A percentile compares a stretch with the other conserved stretches of the same genome.
Conservation (phyloP, 306 rosid genomes). For the Alnus glutinosa region DNA sequence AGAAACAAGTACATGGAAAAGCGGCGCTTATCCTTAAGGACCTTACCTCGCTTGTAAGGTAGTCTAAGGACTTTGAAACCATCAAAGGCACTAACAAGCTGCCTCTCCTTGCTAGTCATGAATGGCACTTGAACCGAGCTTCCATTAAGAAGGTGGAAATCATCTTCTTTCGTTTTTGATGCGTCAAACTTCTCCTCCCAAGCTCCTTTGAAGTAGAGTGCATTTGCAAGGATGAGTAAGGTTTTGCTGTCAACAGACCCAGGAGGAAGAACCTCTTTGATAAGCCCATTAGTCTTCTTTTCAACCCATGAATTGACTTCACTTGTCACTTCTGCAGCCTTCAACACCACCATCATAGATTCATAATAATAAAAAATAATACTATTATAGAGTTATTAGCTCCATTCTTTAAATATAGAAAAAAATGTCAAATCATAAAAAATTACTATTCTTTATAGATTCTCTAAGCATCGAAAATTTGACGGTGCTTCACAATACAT, state of each 20-base stretch:
- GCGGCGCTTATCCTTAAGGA: conserved; percentile 43
- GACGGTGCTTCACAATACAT: too few relatives aligned
- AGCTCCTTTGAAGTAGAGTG: conserved; percentile 75
- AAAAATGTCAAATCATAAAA: too few relatives aligned
- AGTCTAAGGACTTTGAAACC: conserved; percentile 72
- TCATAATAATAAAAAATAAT: too few relatives aligned
- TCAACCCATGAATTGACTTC: conserved; percentile 79
- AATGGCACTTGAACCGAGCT: conserved; percentile 62
- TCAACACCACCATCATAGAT: too few relatives aligned
- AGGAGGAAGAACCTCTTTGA: conserved; percentile 59
- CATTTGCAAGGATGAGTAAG: conserved; percentile 57
- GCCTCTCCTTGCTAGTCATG: conserved; percentile 63
- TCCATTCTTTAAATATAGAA: too few relatives aligned
- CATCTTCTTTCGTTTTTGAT: conserved; percentile 46
- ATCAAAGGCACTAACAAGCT: conserved; percentile 43
- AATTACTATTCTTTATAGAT: too few relatives aligned
- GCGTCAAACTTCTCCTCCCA: conserved; percentile 67
- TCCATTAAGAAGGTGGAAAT: conserved; percentile 63
- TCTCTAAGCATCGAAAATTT: too few relatives aligned
- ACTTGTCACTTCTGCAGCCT: conserved; percentile 48
- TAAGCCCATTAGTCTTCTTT: conserved; percentile 66
- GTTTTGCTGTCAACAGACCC: conserved; percentile 51
- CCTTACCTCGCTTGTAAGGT: conserved; percentile 51
- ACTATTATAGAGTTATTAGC: too few relatives aligned
- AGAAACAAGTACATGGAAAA: conserved; percentile 74